Base-by-base conservation (phyloP, 75 land plant species). In the Chamaecyparis obtusa region DNA sequence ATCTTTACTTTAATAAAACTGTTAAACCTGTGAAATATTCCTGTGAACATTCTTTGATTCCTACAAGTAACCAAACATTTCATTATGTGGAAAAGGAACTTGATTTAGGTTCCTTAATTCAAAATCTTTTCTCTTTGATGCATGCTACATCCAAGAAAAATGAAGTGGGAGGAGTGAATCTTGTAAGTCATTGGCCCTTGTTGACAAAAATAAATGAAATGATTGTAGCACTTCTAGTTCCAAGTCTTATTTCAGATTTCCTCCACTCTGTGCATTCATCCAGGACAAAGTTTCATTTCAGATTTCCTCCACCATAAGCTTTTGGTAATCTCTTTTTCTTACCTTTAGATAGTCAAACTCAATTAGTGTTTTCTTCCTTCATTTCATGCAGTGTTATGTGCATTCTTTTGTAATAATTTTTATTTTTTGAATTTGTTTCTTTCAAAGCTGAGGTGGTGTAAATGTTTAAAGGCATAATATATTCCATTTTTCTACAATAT, bases 31-130 rank as follows among this genome's bases (percentile, higher is more conserved):
- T 44, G 46, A 81, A 44, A 43, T 7, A 17, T 81, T 81, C 83
- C 14, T 37, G 30, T 44, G 83, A 81, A n/a, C 10, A 9, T 81
- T 11, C 46, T 81, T 41, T 41, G 41, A n/a, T 81, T 27, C 21
- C 83, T 81, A 3, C 24, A 81, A 39, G 49, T 24, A 81, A 27
- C 13, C 46, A 7, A n/a, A 32, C 2, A 30, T 44, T 27, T 81
- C 48, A 44, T 44, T 44, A 43, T 27, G 48, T 43, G 51, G 83
- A 81, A 81, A 46, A 44, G 32, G 83, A 81, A n/a, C 83, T 81
- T 9, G 83, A 27, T 81, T 44, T 81, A 81, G 83, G 83, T 43
- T 81, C 83, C 48, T 81, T 81, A 81, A 48, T 81, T 81, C 83
- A 81, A 48, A 43, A 44, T 81, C 83, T 81, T 81, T 81, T 51